Evolutionary conservation across 2,329 filamentous ascomycete species (phyloP).

Genomic region (Xylariales sp.): DNA sequence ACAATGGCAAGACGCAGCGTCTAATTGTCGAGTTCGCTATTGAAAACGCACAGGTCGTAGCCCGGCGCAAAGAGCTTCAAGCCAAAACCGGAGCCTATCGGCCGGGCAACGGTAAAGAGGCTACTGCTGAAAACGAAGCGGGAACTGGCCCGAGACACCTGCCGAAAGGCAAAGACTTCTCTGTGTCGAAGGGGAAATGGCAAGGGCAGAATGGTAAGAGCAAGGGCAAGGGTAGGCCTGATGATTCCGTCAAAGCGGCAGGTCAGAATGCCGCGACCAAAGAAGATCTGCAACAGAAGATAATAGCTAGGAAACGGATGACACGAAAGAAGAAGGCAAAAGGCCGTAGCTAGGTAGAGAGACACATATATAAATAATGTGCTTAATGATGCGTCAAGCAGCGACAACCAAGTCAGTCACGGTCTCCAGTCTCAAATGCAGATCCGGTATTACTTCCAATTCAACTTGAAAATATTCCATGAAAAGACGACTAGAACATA

Average conservation of each 20-base stretch:
- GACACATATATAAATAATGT: background rate
- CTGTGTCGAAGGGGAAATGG: constrained; percentile 49
- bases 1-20: constrained; percentile 82
- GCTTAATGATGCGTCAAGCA: background rate
- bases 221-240: constrained; percentile 29
- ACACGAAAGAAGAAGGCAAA: constrained; percentile 75
- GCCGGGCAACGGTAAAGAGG: constrained; percentile 22
- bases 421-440: background rate
- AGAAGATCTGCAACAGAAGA: constrained; percentile 70
- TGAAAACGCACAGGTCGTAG: constrained; percentile 96
- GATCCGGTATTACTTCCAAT: background rate
- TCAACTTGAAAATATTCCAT: background rate
- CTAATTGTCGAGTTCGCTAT: constrained; percentile 97
- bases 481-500: background rate
- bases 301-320: constrained; percentile 87
- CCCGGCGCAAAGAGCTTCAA: constrained; percentile 74
- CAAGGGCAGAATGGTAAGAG: constrained; percentile 27
- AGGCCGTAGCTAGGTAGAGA: constrained; percentile 47
- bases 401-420: background rate
- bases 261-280: constrained; percentile 47
- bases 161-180: constrained; percentile 50
- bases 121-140: constrained; percentile 24
- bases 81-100: constrained; percentile 40
- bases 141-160: constrained; percentile 14
- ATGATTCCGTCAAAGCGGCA: constrained; percentile 42